Evolutionary conservation across 148 eudicot genomes (phyloP), one percentile per base, ranked within the genome.

Genomic region (Pouteria glomerata): DNA sequence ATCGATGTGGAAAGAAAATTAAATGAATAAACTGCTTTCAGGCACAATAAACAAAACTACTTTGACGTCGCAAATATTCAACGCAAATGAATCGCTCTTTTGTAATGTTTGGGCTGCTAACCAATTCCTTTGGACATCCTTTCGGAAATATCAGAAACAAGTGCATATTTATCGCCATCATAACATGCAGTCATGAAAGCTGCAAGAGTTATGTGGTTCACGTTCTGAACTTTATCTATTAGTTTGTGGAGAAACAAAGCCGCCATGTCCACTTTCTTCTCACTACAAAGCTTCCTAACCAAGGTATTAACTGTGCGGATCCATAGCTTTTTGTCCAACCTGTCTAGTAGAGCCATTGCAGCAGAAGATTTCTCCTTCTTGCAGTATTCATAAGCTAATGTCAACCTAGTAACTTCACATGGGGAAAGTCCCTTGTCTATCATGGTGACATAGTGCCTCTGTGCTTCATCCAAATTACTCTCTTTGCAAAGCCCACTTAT

Each of bases 401-500:
- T 91, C 66, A 87, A 21, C 52, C 95, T 83, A 56, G 98, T 91
- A 69, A 94, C 98, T 77, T 94, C 97, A 81, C 88, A 79, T 29
- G 98, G 98, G 15, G 88, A 76, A 41, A 86, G 50, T 23, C 93
- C 88, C 34, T 78, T 87, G 30, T 84, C 86, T 51, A 88, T 73
- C 96, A 94, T 94, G 30, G 83, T 65, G 52, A 77, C 76, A 74
- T 86, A 91, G 26, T 89, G 78, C 68, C 56, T 70, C n/a, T 67
- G 82, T 68, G 99, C 99, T 71, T 86, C 96, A 64, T 85, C 89
- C 71, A 91, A 77, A 61, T 74, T 91, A 29, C 84, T 73, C 31
- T 82, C 85, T 76, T 88, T 91, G 82, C 99, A 95, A 67, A 91
- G 80, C 63, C 97, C 97, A 74, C 97, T 89, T 63, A 95, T 89